These are phyloP conservation scores for Penicillium psychrosexuale DNA, from an alignment of 2,329 filamentous ascomycete genomes.

Conservation along the genomic window DNA sequence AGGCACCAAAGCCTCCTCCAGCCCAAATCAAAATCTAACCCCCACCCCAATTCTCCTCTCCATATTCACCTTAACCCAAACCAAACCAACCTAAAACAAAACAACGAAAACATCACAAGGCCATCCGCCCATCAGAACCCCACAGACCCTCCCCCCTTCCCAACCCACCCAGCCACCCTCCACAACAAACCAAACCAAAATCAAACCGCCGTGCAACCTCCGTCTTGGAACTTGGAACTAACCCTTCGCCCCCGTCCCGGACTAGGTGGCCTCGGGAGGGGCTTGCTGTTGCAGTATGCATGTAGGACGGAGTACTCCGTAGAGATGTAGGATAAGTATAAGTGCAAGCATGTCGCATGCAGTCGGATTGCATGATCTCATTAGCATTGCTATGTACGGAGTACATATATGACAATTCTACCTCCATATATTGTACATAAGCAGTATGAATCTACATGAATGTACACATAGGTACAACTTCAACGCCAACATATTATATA, in stretches of 20 bases:
- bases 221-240: background rate
- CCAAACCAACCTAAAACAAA: background rate
- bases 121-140: background rate
- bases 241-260: background rate
- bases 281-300: background rate
- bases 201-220: background rate
- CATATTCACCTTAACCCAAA: background rate
- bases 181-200: background rate
- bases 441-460: background rate
- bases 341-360: background rate
- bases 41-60: background rate
- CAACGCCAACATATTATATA: too few species aligned
- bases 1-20: background rate
- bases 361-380: background rate
- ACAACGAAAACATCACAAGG: background rate
- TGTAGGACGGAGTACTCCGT: background rate
- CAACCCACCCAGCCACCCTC: background rate
- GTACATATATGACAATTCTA: background rate
- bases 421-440: background rate
- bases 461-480: background rate
- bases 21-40: background rate
- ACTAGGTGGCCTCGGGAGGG: background rate
- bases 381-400: background rate
- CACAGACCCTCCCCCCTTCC: constrained; percentile 2
- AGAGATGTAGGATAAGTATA: background rate